Percentiles rank a stretch among this genome's conserved stretches.
Evolutionary conservation across 306 rosid genomes (phyloP).

Genomic region (Ziziphus jujuba): DNA sequence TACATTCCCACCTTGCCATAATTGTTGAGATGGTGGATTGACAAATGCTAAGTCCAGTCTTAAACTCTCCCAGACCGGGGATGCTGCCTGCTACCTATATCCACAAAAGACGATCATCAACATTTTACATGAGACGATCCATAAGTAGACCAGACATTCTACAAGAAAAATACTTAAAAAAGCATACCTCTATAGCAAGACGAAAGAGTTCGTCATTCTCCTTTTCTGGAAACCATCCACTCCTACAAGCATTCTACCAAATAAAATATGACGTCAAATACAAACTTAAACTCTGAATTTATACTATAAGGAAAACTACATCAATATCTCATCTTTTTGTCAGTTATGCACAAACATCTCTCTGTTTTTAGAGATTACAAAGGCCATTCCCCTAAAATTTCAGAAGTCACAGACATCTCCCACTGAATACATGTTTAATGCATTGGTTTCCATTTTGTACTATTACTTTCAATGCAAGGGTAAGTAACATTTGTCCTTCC

Average conservation of each 20-base stretch:
- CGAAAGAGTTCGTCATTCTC: slow-evolving; percentile 59
- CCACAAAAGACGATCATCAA: slow-evolving; percentile 24
- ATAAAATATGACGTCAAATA: slow-evolving; percentile 21
- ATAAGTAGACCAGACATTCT: slow-evolving; percentile 9
- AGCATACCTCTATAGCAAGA: slow-evolving; percentile 65
- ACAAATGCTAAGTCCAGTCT: slow-evolving; percentile 33
- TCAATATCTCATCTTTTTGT: neutral
- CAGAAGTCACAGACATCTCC: too few species aligned
- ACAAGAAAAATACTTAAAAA: slow-evolving; percentile 6
- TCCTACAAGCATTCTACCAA: slow-evolving; percentile 68
- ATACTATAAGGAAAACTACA: neutral
- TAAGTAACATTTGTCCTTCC: too few species aligned
- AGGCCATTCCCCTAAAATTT: too few species aligned
- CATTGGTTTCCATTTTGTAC: too few species aligned
- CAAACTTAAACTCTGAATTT: neutral
- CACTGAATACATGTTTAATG: too few species aligned
- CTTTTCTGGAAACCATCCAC: slow-evolving; percentile 66
- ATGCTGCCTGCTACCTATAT: slow-evolving; percentile 55
- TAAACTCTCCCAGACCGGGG: slow-evolving; percentile 40
- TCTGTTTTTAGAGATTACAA: too few species aligned
- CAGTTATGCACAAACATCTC: too few species aligned
- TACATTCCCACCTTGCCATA: slow-evolving; percentile 61
- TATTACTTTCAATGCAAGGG: too few species aligned
- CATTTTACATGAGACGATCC: slow-evolving; percentile 5
- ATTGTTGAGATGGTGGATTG: slow-evolving; percentile 40